Evolutionary conservation across 108 stramenopile genomes (phyloP).

Genomic region (Licmophora abbreviata): DNA sequence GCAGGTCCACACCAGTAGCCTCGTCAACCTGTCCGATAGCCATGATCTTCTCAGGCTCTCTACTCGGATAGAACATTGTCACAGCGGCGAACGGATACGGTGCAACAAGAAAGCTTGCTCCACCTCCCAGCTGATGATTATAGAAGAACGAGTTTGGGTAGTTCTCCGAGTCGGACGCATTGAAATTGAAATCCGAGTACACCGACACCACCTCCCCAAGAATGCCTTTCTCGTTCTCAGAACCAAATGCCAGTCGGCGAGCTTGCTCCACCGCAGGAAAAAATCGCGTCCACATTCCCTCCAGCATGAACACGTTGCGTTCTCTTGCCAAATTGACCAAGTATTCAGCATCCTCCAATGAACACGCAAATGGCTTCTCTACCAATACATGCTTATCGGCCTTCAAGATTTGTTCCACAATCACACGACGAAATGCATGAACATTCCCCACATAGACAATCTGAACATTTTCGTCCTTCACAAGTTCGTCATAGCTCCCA

Average conservation of each 20-base stretch:
- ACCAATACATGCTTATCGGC: constrained; percentile 67
- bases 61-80: constrained; percentile 34
- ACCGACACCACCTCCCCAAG: constrained; percentile 52
- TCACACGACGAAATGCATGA: constrained; percentile 39
- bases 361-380: constrained; percentile 74
- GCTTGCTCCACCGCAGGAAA: constrained; percentile 83
- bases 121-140: constrained; percentile 55
- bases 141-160: constrained; percentile 61
- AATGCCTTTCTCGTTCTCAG: constrained; percentile 9
- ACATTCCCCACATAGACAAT: constrained; percentile 61
- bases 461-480: constrained; percentile 47
- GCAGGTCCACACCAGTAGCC: constrained; percentile 50
- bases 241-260: constrained; percentile 26
- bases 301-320: constrained; percentile 69
- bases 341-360: constrained; percentile 49
- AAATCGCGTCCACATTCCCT: constrained; percentile 88
- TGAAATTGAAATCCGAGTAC: constrained; percentile 58
- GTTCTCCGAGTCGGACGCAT: constrained; percentile 50
- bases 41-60: constrained; percentile 22
- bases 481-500: constrained; percentile 56
- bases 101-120: constrained; percentile 40
- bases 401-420: constrained; percentile 35
- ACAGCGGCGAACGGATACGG: constrained; percentile 64
- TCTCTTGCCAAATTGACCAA: constrained; percentile 56
- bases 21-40: constrained; percentile 51